These are phyloP conservation scores for Irpex sp. DNA, from an alignment of 1,284 basidiomycete genomes.

Conservation along the genomic window DNA sequence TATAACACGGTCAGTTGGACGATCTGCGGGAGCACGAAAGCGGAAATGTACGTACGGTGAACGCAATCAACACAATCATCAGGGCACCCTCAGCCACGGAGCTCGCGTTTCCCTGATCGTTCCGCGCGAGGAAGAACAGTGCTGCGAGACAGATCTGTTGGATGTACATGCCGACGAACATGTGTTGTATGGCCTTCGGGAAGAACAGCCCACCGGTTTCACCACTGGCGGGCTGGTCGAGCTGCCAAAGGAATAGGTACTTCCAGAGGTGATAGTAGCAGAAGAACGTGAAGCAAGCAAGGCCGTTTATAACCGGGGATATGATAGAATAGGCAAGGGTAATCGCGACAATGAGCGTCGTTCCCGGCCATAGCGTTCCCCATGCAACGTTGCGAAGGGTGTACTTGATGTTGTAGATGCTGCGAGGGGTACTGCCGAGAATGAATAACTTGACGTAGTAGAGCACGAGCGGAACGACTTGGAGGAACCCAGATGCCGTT, in stretches of 20 bases:
- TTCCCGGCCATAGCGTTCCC: constrained; percentile 83
- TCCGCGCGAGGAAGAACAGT: constrained; percentile 82
- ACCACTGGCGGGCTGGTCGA: constrained; percentile 66
- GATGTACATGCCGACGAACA: constrained; percentile 93
- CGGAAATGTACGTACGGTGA: constrained; percentile 60
- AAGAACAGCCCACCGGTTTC: constrained; percentile 97
- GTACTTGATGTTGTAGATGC: constrained; percentile 78
- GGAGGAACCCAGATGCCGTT: constrained; percentile 78
- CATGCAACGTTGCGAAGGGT: constrained; percentile 64
- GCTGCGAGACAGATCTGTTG: constrained; percentile 80
- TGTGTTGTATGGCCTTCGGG: constrained; percentile 89
- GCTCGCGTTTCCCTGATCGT: constrained; percentile 47
- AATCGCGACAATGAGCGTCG: constrained; percentile 77
- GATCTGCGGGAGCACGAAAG: constrained; percentile 4
- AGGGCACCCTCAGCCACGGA: constrained; percentile 74
- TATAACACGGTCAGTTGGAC: neutral
- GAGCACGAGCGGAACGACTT: constrained; percentile 70
- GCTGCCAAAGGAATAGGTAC: constrained; percentile 82
- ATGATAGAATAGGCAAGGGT: constrained; percentile 85
- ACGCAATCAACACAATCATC: constrained; percentile 79
- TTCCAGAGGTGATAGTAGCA: constrained; percentile 87
- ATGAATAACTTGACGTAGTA: constrained; percentile 87
- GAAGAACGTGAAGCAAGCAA: constrained; percentile 82
- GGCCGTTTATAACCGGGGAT: constrained; percentile 91
- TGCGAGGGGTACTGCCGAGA: constrained; percentile 88